Base-by-base conservation (phyloP, 768 basidiomycete genomes). In the Filobasidium wieringae region DNA sequence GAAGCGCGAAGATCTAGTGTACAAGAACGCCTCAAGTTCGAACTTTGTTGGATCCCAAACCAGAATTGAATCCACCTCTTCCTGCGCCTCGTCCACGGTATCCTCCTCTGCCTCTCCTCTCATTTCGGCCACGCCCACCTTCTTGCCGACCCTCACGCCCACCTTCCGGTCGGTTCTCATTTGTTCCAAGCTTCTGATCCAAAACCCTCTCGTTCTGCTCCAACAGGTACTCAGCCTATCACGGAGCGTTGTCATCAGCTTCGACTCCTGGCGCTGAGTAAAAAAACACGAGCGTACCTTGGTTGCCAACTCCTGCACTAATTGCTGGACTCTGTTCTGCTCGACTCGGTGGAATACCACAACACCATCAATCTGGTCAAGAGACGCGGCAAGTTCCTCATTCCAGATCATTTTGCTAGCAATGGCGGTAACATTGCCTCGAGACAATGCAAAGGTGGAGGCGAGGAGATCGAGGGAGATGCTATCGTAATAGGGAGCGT, bases 391-490 rank as follows among this genome's bases (percentile, higher is more conserved):
- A 11, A 99, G 78, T 69, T 96, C 91, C 67, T 96, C 95, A 68
- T 80, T 89, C 89, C 92, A 96, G 66, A 97, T 95, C 95, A 99
- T 96, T 75, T 91, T 88, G 27, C 88, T 92, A 37, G 96, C 87
- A 64, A 95, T 83, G 12, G 90, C 89, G 7, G 85, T 89, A 4
- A 96, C 88, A 4, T 84, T 77, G 39, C 85, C 81, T 50, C 84
- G 74, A 3, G 92, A 81, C 30, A 97, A 78, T 8, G 84, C 84
- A 77, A 97, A 96, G 1, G 89, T 92, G 47, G 82, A 80, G 9
- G 92, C 84, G 32, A 99, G 82, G 52, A 92, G 80, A 0, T 84
- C 80, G 43, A 99, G 80, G 1, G 95, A 96, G 34, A 96, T 79
- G 12, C 89, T 87, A 68, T 81, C 84, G 77, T 99, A 97, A 75